Evolutionary conservation across 169 alveolate species (phyloP), one percentile per base, ranked within the genome.

Genomic region (Besnoitia besnoiti): DNA sequence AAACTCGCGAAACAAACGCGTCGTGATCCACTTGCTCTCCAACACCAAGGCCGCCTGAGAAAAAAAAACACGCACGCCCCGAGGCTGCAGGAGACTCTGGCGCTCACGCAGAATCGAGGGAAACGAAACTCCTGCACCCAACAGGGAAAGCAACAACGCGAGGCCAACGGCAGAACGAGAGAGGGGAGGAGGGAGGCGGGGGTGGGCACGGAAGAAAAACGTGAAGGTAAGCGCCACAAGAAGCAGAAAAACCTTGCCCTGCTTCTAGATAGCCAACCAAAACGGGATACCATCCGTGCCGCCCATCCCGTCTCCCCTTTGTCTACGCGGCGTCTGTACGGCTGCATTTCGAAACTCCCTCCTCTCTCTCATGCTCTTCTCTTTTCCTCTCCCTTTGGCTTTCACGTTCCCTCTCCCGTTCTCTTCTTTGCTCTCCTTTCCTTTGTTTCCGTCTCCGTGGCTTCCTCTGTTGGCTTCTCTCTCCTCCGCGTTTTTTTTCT

Each of bases 11-110:
- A 73, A 80, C 47, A 76, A 33, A 14, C 42, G 89, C 47, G 67
- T 24, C 24, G 80, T 33, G 12, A 89, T 50, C 93, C 93, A 89
- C 35, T 47, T 42, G 16, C 82, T n/a, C 75, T 62, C 92, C 50
- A 75, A 59, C 35, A 75, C 92, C 37, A 88, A 39, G 42, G 77
- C 73, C n/a, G 92, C 92, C 92, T 89, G 89, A 35, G 42, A 7
- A 21, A 33, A 21, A 21, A 62, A 62, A 37, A n/a, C 39, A 30
- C 67, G 67, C 14, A 51, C 14, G 67, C 67, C n/a, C n/a, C n/a
- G n/a, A n/a, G n/a, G n/a, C n/a, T n/a, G n/a, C n/a, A n/a, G n/a
- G n/a, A n/a, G 67, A 55, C 67, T 19, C n/a, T 1, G 3, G 67
- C 7, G 30, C 4, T n/a, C n/a, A n/a, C 12, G 67, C 12, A 55